Base-by-base conservation (phyloP, 768 basidiomycete species). In the Phylloporus scabripes region DNA sequence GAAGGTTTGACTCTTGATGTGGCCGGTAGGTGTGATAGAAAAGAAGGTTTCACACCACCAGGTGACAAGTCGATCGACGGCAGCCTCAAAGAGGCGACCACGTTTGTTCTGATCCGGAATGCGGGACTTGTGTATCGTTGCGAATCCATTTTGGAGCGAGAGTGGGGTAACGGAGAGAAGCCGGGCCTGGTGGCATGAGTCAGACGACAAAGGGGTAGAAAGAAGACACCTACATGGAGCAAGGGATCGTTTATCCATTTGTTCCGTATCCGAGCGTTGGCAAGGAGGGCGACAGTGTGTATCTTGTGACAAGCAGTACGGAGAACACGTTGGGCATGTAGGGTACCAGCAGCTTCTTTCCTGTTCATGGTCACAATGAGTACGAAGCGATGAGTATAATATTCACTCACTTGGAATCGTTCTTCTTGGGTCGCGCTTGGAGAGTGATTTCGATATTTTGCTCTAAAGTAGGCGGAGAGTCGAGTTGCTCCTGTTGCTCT, bases 41-140 rank as follows among this genome's bases (percentile, higher is more conserved):
- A 90, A 86, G 66, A 85, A 96, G 0, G 74, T 69, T 32, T 74
- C 70, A 10, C 76, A 72, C 94, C 95, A 99, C 94, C 95, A 98
- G 11, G 78, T 76, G 18, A 77, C 77, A 8, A 98, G 80, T 36
- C 79, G 78, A 29, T 73, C 72, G 18, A 96, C 71, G 4, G 92
- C 87, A 12, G 76, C 74, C 68, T 97, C 92, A 62, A 98, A 99
- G 55, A 93, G 76, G 7, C 89, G 82, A 1, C 91, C 91, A 9
- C 96, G 84, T 58, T 83, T 82, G 46, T 80, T 78, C 12, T 79
- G 75, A 52, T 96, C 91, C 1, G 95, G 92, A 18, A 89, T 69
- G 49, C 81, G 77, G 34, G 87, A 80, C 65, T 89, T 84, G 71
- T 87, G 81, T 65, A 93, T 92, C 66, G 80, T 75, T 10, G 77